A percentile compares a stretch with the other conserved stretches of the same genome.
phyloP scores from a whole-genome alignment of 2,329 filamentous ascomycete species.

The Tolypocladium paradoxum region DNA sequence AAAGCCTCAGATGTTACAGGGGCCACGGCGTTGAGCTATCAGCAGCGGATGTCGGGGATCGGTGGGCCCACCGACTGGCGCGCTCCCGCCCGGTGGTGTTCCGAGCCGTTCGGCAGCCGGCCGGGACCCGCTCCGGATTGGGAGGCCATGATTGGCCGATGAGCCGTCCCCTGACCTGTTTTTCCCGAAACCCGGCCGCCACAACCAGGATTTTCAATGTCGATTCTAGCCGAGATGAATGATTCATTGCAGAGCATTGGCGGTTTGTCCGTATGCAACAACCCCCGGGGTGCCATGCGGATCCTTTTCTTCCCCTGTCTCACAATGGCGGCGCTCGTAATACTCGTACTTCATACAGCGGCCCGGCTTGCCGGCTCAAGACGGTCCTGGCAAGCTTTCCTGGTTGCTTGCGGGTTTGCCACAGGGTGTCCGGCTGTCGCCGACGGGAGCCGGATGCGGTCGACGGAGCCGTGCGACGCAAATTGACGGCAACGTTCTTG shows the following conservation, averaged over 20 bases:
- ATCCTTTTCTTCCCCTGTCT: too few relatives aligned
- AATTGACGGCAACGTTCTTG: background rate
- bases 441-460: background rate
- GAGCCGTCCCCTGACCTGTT: background rate
- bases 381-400: background rate
- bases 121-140: constrained; percentile 5
- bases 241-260: background rate
- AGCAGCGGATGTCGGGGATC: constrained; percentile 15
- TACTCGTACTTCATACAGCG: too few relatives aligned
- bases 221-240: background rate
- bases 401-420: background rate
- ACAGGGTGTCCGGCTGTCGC: background rate
- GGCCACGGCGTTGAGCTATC: background rate
- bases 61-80: constrained; percentile 4
- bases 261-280: background rate
- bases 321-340: background rate
- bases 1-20: background rate
- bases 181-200: background rate
- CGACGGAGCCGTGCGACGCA: background rate
- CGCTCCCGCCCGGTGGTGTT: background rate
- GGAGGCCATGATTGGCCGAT: background rate
- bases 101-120: constrained; percentile 9
- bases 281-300: too few relatives aligned
- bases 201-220: background rate
- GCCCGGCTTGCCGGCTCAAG: background rate